phyloP scores from a whole-genome alignment of 1,284 basidiomycete species.

The Moesziomyces antarcticus region DNA sequence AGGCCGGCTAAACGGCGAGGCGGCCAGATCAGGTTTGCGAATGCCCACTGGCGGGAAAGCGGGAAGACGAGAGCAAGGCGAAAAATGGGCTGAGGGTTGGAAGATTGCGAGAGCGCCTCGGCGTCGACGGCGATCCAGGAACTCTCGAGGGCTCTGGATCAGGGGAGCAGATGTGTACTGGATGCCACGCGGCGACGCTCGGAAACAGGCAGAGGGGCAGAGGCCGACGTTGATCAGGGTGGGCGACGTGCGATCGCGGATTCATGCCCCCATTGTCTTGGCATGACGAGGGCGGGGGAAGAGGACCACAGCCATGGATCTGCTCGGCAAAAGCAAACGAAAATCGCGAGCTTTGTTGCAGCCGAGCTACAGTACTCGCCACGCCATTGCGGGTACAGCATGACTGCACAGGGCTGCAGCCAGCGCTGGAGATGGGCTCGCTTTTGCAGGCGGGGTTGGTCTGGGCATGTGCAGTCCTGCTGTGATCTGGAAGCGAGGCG shows the following conservation, averaged over 20 bases:
- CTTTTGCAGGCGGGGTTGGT: too few species aligned
- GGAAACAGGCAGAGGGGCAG: not conserved
- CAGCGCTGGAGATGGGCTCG: too few species aligned
- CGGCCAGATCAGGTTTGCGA: too few species aligned
- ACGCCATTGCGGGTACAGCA: too few species aligned
- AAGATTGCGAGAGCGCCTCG: not conserved
- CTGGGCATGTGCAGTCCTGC: too few species aligned
- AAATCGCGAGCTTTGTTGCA: not conserved
- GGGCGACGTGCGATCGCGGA: not conserved
- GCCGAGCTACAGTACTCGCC: not conserved
- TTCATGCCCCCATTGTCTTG: constrained; percentile 14
- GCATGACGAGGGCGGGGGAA: constrained; percentile 7
- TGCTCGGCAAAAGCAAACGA: constrained; percentile 18
- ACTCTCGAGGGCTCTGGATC: not conserved
- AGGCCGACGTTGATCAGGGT: constrained; percentile 1
- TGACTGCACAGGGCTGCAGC: not conserved
- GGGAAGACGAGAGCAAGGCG: not conserved
- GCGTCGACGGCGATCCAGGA: not conserved
- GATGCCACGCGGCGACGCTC: constrained; percentile 21
- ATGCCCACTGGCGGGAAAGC: too few species aligned
- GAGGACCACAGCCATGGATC: constrained; percentile 13
- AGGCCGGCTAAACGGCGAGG: too few species aligned
- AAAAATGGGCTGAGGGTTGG: not conserved
- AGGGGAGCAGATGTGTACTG: not conserved
- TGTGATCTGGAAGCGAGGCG: constrained; percentile 21